Conservation (phyloP, 2,329 filamentous ascomycete species). For the Anthostomella pinea region DNA sequence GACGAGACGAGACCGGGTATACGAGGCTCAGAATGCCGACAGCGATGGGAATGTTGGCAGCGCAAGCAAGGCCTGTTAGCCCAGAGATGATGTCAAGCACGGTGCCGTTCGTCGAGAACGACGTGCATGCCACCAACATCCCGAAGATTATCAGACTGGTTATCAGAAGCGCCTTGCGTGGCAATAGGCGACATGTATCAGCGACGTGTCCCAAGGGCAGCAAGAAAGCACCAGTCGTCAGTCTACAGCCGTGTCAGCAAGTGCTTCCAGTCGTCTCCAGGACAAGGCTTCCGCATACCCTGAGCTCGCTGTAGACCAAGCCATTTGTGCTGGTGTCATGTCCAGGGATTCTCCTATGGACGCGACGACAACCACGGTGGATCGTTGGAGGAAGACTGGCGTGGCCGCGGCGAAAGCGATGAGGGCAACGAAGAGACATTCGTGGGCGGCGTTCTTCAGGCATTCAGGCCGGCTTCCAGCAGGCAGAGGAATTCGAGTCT, state of each 20-base stretch:
- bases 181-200: slow-evolving; percentile 25
- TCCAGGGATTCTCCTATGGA: slow-evolving; percentile 24
- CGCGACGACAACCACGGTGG: slow-evolving; percentile 29
- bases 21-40: slow-evolving; percentile 31
- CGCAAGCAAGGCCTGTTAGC: slow-evolving; percentile 31
- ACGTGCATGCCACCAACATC: slow-evolving; percentile 26
- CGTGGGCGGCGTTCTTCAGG: slow-evolving; percentile 25
- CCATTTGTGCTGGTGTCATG: slow-evolving; percentile 31
- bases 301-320: slow-evolving; percentile 33
- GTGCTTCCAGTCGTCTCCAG: not conserved
- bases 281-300: slow-evolving; percentile 22
- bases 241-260: slow-evolving; percentile 11
- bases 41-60: slow-evolving; percentile 32
- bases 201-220: slow-evolving; percentile 32
- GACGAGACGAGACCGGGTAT: slow-evolving; percentile 30
- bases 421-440: slow-evolving; percentile 29
- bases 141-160: slow-evolving; percentile 28
- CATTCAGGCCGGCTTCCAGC: slow-evolving; percentile 28
- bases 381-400: slow-evolving; percentile 32
- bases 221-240: slow-evolving; percentile 31
- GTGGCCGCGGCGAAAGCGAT: slow-evolving; percentile 31
- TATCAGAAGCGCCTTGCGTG: slow-evolving; percentile 31
- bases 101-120: slow-evolving; percentile 27
- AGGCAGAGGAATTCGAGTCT: slow-evolving; percentile 15
- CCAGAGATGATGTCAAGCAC: slow-evolving; percentile 31